Base-by-base conservation (phyloP, 768 basidiomycete genomes). In the Lactarius sp. region DNA sequence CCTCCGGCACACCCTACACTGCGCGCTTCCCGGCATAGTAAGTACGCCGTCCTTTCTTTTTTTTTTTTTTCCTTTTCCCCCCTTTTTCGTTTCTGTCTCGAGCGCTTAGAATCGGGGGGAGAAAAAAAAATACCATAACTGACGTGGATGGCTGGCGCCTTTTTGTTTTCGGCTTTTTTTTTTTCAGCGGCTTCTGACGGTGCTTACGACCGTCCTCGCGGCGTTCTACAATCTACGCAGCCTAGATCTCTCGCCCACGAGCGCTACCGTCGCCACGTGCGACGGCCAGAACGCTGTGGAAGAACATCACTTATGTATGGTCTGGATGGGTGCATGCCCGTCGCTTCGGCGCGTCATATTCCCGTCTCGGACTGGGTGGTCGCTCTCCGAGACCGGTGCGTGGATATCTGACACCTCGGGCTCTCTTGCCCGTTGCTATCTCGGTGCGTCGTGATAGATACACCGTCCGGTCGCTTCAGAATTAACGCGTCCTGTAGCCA, bases 1-100 rank as follows among this genome's bases (percentile, higher is more conserved):
- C 20, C 75, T 87, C 39, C 76, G 85, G 42, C 85, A 87, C 69
- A 86, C 85, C 8, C 77, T 87, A 34, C 85, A 86, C 68, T 84
- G 81, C 69, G 77, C 84, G 27, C 77, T 86, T 62, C 80, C 82
- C 27, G 86, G 85, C 56, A 84, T 86, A 73, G 86, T 86, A 75
- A 83, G 86, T 72, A 12, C 56, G 16, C 47, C 37, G 41, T 20
- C 52, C n/a, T n/a, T n/a, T n/a, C n/a, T n/a, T 18, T 55, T 14
- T 31, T 51, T 54, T 50, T 44, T 31, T 31, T 37, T 54, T 50
- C 41, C 6, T 36, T 31, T 12, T 13, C 20, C 20, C 10, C 10
- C 7, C 22, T 12, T 4, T 13, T 9, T 10, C 10, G 20, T 37
- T 9, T 18, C 10, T 9, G 4, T n/a, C 18, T 34, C 16, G n/a